phyloP scores from a whole-genome alignment of 495 filamentous ascomycete genomes.

The Aspergillus funiculosus region DNA sequence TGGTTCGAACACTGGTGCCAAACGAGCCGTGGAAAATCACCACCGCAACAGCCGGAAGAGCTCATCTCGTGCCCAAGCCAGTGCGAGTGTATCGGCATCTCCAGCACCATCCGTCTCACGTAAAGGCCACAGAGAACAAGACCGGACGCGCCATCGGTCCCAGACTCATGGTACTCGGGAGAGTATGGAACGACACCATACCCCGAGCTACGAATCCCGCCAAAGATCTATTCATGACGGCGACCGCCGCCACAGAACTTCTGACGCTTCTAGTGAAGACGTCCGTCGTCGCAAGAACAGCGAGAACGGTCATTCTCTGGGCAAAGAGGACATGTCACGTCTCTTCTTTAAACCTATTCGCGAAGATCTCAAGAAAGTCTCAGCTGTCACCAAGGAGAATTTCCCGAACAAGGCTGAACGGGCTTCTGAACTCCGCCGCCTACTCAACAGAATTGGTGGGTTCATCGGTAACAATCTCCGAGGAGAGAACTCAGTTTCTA shows the following conservation, averaged over 20 bases:
- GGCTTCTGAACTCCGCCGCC: constrained; percentile 41
- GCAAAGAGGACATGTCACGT: constrained; percentile 49
- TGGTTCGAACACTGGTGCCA: constrained; percentile 60
- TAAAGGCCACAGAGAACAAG: constrained; percentile 46
- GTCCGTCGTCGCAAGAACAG: constrained; percentile 37
- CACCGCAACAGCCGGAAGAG: constrained; percentile 78
- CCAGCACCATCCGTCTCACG: constrained; percentile 45
- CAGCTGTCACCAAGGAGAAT: constrained; percentile 57
- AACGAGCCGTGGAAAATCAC: constrained; percentile 79
- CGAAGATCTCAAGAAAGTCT: constrained; percentile 52
- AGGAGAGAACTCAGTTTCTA: constrained; percentile 24
- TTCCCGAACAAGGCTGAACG: constrained; percentile 55
- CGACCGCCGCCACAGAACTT: constrained; percentile 35
- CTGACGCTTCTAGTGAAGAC: constrained; percentile 39
- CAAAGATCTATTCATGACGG: constrained; percentile 30
- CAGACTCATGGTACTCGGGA: constrained; percentile 44
- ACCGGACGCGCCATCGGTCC: constrained; percentile 47
- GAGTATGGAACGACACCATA: constrained; percentile 42
- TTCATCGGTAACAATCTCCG: constrained; percentile 38
- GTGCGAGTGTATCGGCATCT: constrained; percentile 47
- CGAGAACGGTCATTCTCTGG: constrained; percentile 36
- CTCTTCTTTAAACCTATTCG: constrained; percentile 55
- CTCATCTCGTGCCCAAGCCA: constrained; percentile 32
- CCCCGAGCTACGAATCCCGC: constrained; percentile 38
- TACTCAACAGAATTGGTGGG: constrained; percentile 46